A percentile compares a stretch with the other conserved stretches of the same genome.
Evolutionary conservation across 1,284 basidiomycete genomes (phyloP).

Genomic region (Chalciporus sp.): DNA sequence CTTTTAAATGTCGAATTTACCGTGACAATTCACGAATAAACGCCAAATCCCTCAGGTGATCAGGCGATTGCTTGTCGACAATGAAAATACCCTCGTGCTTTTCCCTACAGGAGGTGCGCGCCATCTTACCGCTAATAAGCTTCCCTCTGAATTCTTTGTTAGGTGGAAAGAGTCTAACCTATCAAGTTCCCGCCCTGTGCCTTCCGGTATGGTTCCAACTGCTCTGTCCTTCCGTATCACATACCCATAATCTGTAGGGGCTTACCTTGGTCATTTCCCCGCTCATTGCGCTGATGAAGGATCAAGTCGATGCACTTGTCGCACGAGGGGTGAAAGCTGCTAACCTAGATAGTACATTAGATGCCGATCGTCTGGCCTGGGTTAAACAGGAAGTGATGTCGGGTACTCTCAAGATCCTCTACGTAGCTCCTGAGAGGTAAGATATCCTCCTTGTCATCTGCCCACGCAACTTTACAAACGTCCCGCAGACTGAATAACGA

Average conservation of each 20-base stretch:
- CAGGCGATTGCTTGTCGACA: conserved; percentile 38
- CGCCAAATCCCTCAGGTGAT: conserved; percentile 35
- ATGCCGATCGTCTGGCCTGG: conserved; percentile 34
- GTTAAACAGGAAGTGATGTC: conserved; percentile 34
- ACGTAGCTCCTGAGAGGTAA: conserved; percentile 61
- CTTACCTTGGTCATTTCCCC: conserved; percentile 90
- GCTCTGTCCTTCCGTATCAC: not conserved
- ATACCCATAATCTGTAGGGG: conserved; percentile 42
- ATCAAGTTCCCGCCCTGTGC: conserved; percentile 85
- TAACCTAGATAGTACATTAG: conserved; percentile 60
- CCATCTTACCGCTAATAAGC: conserved; percentile 27
- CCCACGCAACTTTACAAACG: conserved; percentile 4
- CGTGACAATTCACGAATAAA: not conserved
- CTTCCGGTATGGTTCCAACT: conserved; percentile 44
- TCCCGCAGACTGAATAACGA: conserved; percentile 41
- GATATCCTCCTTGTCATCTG: not conserved
- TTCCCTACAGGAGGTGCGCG: conserved; percentile 83
- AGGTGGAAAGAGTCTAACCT: conserved; percentile 83
- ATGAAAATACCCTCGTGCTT: conserved; percentile 79
- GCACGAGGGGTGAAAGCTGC: conserved; percentile 59
- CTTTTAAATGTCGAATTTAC: not conserved
- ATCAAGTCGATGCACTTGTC: conserved; percentile 79
- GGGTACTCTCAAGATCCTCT: conserved; percentile 49
- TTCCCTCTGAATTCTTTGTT: conserved; percentile 42
- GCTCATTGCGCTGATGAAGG: conserved; percentile 84